phyloP scores from a whole-genome alignment of 23 red algal species.

The Gracilariopsis chorda region DNA sequence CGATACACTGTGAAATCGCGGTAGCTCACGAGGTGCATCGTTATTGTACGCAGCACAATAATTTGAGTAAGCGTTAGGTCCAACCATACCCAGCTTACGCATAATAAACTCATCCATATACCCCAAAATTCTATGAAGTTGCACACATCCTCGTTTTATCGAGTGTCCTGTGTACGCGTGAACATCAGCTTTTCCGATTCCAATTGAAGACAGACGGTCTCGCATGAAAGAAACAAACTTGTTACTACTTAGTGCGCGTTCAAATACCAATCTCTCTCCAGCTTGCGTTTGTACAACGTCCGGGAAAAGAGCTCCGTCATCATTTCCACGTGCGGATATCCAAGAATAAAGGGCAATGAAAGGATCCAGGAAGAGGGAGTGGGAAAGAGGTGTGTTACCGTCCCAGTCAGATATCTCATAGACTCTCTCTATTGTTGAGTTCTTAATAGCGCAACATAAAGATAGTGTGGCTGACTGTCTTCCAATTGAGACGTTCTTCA shows the following conservation, averaged over 20 bases:
- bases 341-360: neutral
- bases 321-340: neutral
- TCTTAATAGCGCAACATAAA: neutral
- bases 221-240: too few species aligned
- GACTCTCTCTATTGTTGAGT: neutral
- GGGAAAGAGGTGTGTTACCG: neutral
- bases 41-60: too few species aligned
- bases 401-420: constrained; percentile 22
- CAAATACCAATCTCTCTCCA: too few species aligned
- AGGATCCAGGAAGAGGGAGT: constrained; percentile 32
- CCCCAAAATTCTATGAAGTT: neutral
- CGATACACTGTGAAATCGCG: too few species aligned
- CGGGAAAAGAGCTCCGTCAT: too few species aligned
- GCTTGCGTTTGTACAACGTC: too few species aligned
- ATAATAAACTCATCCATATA: neutral
- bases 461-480: neutral
- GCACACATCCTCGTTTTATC: neutral
- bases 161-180: neutral
- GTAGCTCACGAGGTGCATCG: too few species aligned
- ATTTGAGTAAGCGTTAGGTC: too few species aligned
- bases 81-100: too few species aligned
- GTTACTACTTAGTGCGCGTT: too few species aligned
- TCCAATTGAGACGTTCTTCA: neutral
- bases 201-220: too few species aligned
- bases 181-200: neutral